These are phyloP conservation scores for Dothiorella sarmentorum DNA, from an alignment of 2,329 filamentous ascomycete species.

Conservation along the genomic window DNA sequence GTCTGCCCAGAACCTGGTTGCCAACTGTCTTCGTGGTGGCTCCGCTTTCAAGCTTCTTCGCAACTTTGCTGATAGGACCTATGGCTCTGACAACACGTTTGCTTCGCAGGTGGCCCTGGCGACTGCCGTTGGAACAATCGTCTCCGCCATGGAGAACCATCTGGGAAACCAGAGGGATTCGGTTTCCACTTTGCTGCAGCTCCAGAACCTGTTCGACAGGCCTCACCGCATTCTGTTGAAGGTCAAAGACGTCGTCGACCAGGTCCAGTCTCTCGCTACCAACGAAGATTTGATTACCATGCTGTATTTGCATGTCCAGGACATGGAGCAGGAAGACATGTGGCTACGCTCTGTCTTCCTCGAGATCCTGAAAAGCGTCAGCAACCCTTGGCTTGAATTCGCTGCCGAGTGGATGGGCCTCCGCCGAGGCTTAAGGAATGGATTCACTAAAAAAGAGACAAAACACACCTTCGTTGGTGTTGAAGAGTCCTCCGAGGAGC, in stretches of 20 bases:
- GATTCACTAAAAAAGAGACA: conserved; percentile 10
- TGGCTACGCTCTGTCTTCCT: conserved; percentile 63
- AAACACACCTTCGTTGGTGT: conserved; percentile 27
- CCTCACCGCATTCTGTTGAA: conserved; percentile 53
- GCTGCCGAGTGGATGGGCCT: conserved; percentile 74
- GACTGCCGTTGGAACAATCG: conserved; percentile 37
- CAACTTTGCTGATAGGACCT: conserved; percentile 37
- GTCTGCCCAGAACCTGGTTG: conserved; percentile 51
- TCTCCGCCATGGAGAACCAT: conserved; percentile 41
- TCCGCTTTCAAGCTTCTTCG: conserved; percentile 34
- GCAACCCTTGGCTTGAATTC: conserved; percentile 63
- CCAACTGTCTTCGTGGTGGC: conserved; percentile 41
- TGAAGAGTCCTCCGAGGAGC: conserved; percentile 27
- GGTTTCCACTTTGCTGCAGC: conserved; percentile 38
- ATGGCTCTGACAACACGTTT: conserved; percentile 33
- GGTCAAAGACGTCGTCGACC: conserved; percentile 49
- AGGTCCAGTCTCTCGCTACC: conserved; percentile 41
- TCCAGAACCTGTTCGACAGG: conserved; percentile 42
- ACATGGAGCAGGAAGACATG: conserved; percentile 60
- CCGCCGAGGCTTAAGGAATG: conserved; percentile 25
- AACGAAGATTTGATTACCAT: conserved; percentile 38
- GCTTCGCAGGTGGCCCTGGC: conserved; percentile 42
- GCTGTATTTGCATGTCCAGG: conserved; percentile 35
- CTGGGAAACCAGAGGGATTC: conserved; percentile 29
- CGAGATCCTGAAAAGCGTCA: conserved; percentile 62